Evolutionary conservation across 2,329 filamentous ascomycete species (phyloP).

Genomic region (Fusarium sp.): DNA sequence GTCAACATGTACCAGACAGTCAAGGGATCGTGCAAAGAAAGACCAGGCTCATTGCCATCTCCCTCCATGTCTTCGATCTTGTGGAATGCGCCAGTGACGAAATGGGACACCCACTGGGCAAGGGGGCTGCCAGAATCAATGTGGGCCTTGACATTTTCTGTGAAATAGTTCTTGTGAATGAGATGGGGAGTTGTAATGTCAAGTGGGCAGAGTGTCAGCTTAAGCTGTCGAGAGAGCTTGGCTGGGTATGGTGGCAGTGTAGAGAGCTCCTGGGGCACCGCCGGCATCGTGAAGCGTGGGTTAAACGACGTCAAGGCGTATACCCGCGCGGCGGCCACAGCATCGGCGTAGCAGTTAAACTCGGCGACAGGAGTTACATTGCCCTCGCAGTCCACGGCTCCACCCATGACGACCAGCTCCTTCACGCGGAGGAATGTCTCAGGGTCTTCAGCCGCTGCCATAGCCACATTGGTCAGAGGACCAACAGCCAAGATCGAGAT

Average conservation of each 20-base stretch:
- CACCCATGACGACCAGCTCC: constrained; percentile 95
- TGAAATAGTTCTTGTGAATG: constrained; percentile 68
- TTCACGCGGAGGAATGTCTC: constrained; percentile 88
- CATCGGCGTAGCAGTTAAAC: constrained; percentile 95
- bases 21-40: constrained; percentile 78
- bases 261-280: constrained; percentile 60
- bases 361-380: constrained; percentile 88
- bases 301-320: constrained; percentile 77
- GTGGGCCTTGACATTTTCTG: constrained; percentile 61
- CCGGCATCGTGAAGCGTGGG: constrained; percentile 82
- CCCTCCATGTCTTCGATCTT: constrained; percentile 71
- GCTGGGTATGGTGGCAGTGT: constrained; percentile 68
- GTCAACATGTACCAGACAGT: constrained; percentile 81
- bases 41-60: constrained; percentile 63
- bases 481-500: constrained; percentile 91
- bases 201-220: constrained; percentile 74
- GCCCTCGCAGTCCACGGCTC: constrained; percentile 77
- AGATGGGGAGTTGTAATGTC: constrained; percentile 78
- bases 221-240: constrained; percentile 68
- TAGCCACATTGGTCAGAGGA: constrained; percentile 89
- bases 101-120: constrained; percentile 74
- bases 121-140: constrained; percentile 72
- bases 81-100: constrained; percentile 73
- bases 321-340: constrained; percentile 76
- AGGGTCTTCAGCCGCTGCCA: constrained; percentile 86